A percentile compares a stretch with the other conserved stretches of the same genome.
Evolutionary conservation across 495 filamentous ascomycete genomes (phyloP).

Genomic region (Neurospora sp.): DNA sequence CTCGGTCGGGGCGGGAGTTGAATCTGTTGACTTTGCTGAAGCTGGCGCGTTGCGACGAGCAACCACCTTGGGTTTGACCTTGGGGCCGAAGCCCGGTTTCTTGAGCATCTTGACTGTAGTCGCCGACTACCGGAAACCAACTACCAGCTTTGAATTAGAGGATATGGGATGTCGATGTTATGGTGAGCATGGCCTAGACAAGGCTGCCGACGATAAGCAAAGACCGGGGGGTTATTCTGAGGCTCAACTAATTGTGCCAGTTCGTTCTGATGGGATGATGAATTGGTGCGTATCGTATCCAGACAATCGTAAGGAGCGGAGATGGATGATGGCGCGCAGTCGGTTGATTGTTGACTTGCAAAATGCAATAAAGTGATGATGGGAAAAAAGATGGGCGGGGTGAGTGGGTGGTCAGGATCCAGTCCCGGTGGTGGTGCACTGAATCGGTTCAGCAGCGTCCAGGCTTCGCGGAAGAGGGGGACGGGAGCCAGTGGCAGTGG

Average conservation of each 20-base stretch:
- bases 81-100: conserved; percentile 36
- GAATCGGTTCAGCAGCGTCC: background rate
- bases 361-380: background rate
- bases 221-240: background rate
- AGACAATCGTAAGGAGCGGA: background rate
- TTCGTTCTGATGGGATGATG: background rate
- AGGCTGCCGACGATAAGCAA: background rate
- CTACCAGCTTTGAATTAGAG: background rate
- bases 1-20: background rate
- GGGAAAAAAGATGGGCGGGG: background rate
- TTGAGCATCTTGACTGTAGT: conserved; percentile 35
- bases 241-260: background rate
- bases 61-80: conserved; percentile 12
- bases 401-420: background rate
- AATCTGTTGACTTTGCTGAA: background rate
- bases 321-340: background rate
- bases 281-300: background rate
- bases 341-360: background rate
- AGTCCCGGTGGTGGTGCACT: background rate
- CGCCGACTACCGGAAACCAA: background rate
- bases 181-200: background rate
- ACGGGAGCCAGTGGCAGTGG: background rate
- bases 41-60: conserved; percentile 2
- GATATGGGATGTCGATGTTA: background rate
- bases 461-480: background rate